Conservation (phyloP, 345 rosid species). For the Sonneratia alba region DNA sequence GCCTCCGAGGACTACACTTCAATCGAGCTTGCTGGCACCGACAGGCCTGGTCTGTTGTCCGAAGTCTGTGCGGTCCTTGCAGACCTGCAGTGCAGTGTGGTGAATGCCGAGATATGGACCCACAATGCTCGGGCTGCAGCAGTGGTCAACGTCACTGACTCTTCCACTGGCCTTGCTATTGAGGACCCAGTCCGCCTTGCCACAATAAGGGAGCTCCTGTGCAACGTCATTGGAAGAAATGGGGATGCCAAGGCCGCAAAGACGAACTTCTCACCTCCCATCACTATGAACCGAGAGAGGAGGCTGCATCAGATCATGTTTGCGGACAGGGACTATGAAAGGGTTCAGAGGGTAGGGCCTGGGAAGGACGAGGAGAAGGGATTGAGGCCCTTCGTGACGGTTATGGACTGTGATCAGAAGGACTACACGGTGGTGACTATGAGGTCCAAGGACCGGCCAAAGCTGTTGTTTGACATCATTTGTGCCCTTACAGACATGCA, state of each 20-base stretch:
- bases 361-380: conserved; percentile 26
- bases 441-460: conserved; percentile 80
- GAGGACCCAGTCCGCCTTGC: conserved; percentile 58
- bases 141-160: conserved; percentile 65
- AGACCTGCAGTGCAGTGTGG: conserved; percentile 73
- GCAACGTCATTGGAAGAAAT: conserved; percentile 53
- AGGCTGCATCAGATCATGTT: conserved; percentile 94
- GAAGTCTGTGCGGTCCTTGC: conserved; percentile 90
- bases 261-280: conserved; percentile 52
- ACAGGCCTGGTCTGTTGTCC: conserved; percentile 82
- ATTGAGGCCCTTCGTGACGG: conserved; percentile 52
- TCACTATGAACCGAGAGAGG: conserved; percentile 51
- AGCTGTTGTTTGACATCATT: conserved; percentile 69
- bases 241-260: conserved; percentile 53
- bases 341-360: conserved; percentile 27
- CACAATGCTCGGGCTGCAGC: conserved; percentile 94
- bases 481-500: conserved; percentile 94
- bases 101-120: conserved; percentile 88
- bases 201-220: conserved; percentile 47
- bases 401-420: conserved; percentile 57
- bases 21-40: conserved; percentile 72
- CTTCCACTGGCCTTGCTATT: conserved; percentile 45
- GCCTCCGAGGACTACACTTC: conserved; percentile 72
- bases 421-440: conserved; percentile 75
- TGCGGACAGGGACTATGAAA: conserved; percentile 84